Conservation (phyloP, 345 rosid genomes). For the Streptanthus diversifolius region DNA sequence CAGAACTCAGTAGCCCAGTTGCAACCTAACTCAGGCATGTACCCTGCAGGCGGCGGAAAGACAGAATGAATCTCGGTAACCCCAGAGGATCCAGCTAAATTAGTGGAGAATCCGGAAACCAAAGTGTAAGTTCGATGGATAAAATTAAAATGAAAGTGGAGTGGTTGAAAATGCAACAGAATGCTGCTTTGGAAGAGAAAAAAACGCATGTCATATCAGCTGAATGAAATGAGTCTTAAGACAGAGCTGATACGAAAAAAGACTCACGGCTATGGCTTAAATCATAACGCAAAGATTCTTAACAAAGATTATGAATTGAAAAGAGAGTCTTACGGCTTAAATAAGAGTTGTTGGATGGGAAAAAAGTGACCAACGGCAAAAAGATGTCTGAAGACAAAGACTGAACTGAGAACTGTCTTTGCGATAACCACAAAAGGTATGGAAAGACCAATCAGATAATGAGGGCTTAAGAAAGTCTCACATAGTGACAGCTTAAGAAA, state of each 20-base stretch:
- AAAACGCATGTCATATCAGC: neutral
- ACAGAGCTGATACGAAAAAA: neutral
- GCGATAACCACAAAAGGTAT: neutral
- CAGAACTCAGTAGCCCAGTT: slow-evolving; percentile 43
- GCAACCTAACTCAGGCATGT: slow-evolving; percentile 42
- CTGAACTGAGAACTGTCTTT: neutral
- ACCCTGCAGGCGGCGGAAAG: slow-evolving; percentile 46
- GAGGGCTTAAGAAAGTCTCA: no score
- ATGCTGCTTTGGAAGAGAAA: slow-evolving; percentile 37
- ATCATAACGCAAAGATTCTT: neutral
- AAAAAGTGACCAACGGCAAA: neutral
- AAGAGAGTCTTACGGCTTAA: neutral
- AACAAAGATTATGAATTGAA: neutral
- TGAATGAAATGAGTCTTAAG: neutral
- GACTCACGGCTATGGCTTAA: no score
- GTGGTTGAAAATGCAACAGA: slow-evolving; percentile 57
- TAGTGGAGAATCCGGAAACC: slow-evolving; percentile 40
- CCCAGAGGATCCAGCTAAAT: slow-evolving; percentile 37
- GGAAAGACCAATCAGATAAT: no score
- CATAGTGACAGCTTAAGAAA: no score
- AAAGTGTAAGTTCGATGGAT: slow-evolving; percentile 50
- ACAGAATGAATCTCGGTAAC: slow-evolving; percentile 61
- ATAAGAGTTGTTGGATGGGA: neutral
- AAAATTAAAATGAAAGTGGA: slow-evolving; percentile 54
- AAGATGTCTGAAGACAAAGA: no score